Percentiles rank a stretch among this genome's conserved stretches.
phyloP scores from a whole-genome alignment of 371 early-diverging fungal genomes.

The Lichtheimia ornata region DNA sequence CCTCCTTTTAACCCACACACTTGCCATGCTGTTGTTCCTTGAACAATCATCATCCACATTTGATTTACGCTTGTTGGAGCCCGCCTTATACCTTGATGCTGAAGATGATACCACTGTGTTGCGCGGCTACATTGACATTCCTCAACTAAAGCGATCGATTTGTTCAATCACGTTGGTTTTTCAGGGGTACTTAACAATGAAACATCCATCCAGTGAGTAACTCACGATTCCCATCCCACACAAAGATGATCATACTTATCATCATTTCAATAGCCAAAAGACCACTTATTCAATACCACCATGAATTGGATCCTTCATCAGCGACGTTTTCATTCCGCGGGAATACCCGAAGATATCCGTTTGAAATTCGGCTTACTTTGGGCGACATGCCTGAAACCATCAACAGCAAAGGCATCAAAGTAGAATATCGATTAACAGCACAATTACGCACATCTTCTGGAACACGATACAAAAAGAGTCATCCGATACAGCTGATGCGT shows the following conservation, averaged over 20 bases:
- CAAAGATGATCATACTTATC: background rate
- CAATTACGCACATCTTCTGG: background rate
- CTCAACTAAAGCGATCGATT: background rate
- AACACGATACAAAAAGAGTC: background rate
- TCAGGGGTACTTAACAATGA: conserved; percentile 1
- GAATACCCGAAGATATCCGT: background rate
- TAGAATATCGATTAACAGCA: background rate
- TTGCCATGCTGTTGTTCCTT: no score
- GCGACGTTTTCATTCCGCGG: background rate
- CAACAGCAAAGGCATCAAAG: conserved; percentile 7
- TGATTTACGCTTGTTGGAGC: background rate
- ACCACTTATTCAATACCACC: conserved; percentile 2
- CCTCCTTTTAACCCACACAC: no score
- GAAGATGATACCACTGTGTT: background rate
- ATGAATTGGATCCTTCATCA: conserved; percentile 4
- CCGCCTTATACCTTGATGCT: background rate
- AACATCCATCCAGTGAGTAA: conserved; percentile 1
- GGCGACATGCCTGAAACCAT: conserved; percentile 1
- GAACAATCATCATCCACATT: no score
- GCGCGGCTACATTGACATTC: conserved; percentile 2
- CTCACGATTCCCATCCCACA: background rate
- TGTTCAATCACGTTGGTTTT: background rate
- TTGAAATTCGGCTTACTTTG: background rate
- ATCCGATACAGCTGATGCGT: background rate
- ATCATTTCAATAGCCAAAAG: background rate